Conservation (phyloP, 306 rosid species). For the Glycine soja region DNA sequence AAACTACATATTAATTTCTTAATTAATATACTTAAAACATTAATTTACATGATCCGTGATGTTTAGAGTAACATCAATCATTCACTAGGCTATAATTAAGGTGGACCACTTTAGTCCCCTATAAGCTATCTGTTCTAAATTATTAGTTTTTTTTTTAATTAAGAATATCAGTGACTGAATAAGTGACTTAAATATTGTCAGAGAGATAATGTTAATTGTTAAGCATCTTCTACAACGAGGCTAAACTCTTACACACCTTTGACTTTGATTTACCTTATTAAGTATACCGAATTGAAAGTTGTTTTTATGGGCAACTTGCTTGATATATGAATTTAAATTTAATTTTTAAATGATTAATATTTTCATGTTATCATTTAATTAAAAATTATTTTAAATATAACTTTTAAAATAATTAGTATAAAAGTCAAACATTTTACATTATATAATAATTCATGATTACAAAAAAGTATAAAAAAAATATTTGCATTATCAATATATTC, state of each 20-base stretch:
- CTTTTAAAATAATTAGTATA: too few species aligned
- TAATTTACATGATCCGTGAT: neutral
- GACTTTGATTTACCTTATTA: conserved; percentile 25
- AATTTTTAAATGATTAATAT: too few species aligned
- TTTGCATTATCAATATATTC: too few species aligned
- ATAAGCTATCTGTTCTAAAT: neutral
- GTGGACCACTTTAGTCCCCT: conserved; percentile 12
- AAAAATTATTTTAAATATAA: too few species aligned
- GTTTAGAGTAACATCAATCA: conserved; percentile 35
- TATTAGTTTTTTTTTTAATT: conserved; percentile 9
- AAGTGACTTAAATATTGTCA: neutral
- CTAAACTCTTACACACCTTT: conserved; percentile 6
- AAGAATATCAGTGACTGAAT: neutral
- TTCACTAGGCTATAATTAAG: conserved; percentile 38
- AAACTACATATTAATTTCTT: neutral
- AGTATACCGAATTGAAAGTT: neutral
- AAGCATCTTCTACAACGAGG: neutral
- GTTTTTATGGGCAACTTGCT: too few species aligned
- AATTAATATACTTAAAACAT: neutral
- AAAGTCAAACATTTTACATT: too few species aligned
- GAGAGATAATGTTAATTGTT: conserved; percentile 2
- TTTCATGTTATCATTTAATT: too few species aligned
- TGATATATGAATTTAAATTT: too few species aligned
- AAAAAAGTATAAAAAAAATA: neutral
- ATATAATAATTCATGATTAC: too few species aligned